Base-by-base conservation (phyloP, 176 grass and related monocot species). In the Lolium perenne region DNA sequence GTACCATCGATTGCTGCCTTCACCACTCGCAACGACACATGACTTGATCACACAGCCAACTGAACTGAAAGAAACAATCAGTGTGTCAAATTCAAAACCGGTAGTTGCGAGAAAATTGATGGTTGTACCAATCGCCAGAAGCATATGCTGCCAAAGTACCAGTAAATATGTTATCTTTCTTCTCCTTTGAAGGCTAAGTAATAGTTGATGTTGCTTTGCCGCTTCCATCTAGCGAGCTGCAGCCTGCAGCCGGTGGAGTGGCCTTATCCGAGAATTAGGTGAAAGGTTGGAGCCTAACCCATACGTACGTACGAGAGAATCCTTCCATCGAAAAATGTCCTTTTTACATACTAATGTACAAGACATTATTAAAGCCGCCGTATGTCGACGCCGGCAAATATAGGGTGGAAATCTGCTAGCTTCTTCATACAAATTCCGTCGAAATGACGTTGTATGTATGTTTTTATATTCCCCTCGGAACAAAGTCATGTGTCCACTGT, bases 281-380 rank as follows among this genome's bases (percentile, higher is more conserved):
- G 75, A 80, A 51, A 62, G 43, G 74, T 88, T 55, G 75, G 46
- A 84, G 8, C 65, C 53, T 88, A 83, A 88, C 51, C 51, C 61
- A 26, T 70, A 14, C 35, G 66, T 70, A 14, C 35, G 66, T 43
- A 50, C 26, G 46, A 63, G 60, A 63, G 60, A 11, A 63, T 26
- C 47, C 75, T 56, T n/a, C 38, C 75, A 87, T 32, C 38, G 49
- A 55, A 50, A 25, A 59, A 7, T n/a, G 56, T 29, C 3, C 8
- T 35, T 35, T 47, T 8, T 56, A 56, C 54, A 13, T 13, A 48
- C 12, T 51, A 51, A 4, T 14, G 49, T 14, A 51, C 49, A 51
- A 51, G 12, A 3, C 49, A 51, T 51, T 8, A 9, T 48, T 48
- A 48, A 54, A 17, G 51, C 17, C 15, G 15, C 1, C 32, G 32